Percentiles rank a stretch among this genome's conserved stretches.
Evolutionary conservation across 176 grass and related monocot genomes (phyloP).

Genomic region (Panicum miliaceum): DNA sequence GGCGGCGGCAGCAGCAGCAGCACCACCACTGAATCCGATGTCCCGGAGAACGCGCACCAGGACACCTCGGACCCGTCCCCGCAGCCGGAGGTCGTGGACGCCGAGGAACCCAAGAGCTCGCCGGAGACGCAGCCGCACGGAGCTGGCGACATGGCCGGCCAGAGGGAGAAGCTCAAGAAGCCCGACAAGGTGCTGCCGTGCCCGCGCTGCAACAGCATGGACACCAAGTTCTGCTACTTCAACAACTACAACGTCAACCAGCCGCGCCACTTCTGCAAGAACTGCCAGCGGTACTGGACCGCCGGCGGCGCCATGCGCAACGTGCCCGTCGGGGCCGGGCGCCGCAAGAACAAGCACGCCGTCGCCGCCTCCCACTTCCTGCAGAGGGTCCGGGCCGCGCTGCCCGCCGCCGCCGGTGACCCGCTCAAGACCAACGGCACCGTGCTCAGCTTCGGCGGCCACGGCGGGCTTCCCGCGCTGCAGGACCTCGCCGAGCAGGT

Average conservation of each 20-base stretch:
- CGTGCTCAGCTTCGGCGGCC: constrained; percentile 64
- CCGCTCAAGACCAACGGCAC: constrained; percentile 37
- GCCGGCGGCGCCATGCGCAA: constrained; percentile 90
- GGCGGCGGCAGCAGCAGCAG: not conserved
- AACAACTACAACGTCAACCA: constrained; percentile 89
- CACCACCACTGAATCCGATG: constrained; percentile 23
- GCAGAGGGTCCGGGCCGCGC: constrained; percentile 32
- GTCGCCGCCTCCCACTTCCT: constrained; percentile 49
- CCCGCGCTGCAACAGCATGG: constrained; percentile 65
- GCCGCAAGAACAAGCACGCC: constrained; percentile 80
- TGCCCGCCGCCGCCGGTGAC: not conserved
- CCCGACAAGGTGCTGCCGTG: constrained; percentile 78
- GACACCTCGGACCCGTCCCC: constrained; percentile 6
- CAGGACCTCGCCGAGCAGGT: constrained; percentile 31
- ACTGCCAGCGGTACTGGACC: constrained; percentile 96
- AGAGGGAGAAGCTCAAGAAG: constrained; percentile 57
- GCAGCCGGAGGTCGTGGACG: constrained; percentile 52
- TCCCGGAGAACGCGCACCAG: not conserved
- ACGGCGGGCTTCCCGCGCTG: not conserved
- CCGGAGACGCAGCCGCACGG: not conserved
- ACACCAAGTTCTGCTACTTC: constrained; percentile 85
- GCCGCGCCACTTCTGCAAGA: constrained; percentile 93
- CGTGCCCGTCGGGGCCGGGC: constrained; percentile 81
- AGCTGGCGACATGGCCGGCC: not conserved
- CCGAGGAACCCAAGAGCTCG: constrained; percentile 40